Percentiles rank a stretch among this genome's conserved stretches.
Conservation (phyloP, 768 basidiomycete species). For the Lyophyllum decastes region DNA sequence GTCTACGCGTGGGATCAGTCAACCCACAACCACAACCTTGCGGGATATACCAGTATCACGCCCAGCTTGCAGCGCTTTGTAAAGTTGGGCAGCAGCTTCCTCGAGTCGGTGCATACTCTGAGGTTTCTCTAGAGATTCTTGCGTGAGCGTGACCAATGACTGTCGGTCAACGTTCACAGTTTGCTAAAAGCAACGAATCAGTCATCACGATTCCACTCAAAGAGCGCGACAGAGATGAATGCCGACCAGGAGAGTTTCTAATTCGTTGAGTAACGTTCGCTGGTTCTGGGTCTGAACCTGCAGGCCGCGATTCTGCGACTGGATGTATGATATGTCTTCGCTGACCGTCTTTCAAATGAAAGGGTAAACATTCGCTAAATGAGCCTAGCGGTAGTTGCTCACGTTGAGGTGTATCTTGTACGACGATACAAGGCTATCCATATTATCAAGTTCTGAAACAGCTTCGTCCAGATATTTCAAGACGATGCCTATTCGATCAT, state of each 20-base stretch:
- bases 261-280: slow-evolving; percentile 75
- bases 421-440: slow-evolving; percentile 86
- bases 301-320: slow-evolving; percentile 93
- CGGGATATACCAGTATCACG: slow-evolving; percentile 73
- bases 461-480: slow-evolving; percentile 90
- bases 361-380: background rate
- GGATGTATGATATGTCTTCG: slow-evolving; percentile 95
- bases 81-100: slow-evolving; percentile 82
- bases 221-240: background rate
- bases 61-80: slow-evolving; percentile 91
- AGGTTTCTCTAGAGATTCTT: slow-evolving; percentile 86
- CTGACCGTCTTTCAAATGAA: slow-evolving; percentile 72
- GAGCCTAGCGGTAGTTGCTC: slow-evolving; percentile 25
- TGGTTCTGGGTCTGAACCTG: slow-evolving; percentile 99
- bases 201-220: background rate
- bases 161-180: slow-evolving; percentile 91
- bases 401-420: slow-evolving; percentile 98
- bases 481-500: slow-evolving; percentile 86
- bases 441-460: slow-evolving; percentile 81
- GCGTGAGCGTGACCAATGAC: slow-evolving; percentile 73
- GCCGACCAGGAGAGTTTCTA: slow-evolving; percentile 77
- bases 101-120: slow-evolving; percentile 79
- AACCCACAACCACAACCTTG: slow-evolving; percentile 12
- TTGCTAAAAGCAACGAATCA: slow-evolving; percentile 50
- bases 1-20: slow-evolving; percentile 42